Evolutionary conservation across 2,329 filamentous ascomycete species (phyloP).

Genomic region (Tolypocladium nubicola): DNA sequence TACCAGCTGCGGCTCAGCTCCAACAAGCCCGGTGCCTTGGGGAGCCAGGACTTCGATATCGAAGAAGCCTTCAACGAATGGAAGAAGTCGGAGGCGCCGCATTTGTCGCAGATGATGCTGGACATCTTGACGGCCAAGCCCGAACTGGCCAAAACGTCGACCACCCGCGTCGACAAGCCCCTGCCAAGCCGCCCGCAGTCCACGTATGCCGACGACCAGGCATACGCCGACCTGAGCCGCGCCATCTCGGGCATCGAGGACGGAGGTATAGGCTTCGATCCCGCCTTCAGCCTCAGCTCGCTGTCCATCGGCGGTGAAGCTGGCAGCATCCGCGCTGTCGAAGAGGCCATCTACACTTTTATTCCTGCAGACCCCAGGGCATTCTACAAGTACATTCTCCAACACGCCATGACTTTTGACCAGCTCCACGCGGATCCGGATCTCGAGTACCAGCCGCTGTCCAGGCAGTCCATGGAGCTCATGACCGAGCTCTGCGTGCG

Average conservation of each 20-base stretch:
- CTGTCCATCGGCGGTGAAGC: slow-evolving; percentile 50
- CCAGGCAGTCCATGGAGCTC: slow-evolving; percentile 70
- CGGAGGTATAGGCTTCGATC: slow-evolving; percentile 42
- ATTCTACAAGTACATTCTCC: slow-evolving; percentile 74
- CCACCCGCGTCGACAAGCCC: slow-evolving; percentile 44
- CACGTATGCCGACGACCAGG: slow-evolving; percentile 35
- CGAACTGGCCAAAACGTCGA: slow-evolving; percentile 68
- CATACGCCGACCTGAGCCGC: slow-evolving; percentile 42
- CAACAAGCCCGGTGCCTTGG: slow-evolving; percentile 65
- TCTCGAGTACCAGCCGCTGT: slow-evolving; percentile 45
- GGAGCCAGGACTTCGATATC: slow-evolving; percentile 77
- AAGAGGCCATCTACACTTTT: slow-evolving; percentile 70
- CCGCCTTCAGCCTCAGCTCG: slow-evolving; percentile 55
- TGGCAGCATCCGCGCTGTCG: slow-evolving; percentile 41
- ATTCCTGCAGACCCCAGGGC: slow-evolving; percentile 76
- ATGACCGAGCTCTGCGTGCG: slow-evolving; percentile 75
- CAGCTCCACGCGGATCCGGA: slow-evolving; percentile 43
- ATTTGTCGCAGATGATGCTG: slow-evolving; percentile 87
- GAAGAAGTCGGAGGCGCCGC: slow-evolving; percentile 81
- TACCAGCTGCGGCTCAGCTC: slow-evolving; percentile 86
- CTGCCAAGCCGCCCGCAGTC: slow-evolving; percentile 41
- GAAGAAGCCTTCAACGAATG: slow-evolving; percentile 83
- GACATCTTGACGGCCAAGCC: slow-evolving; percentile 81
- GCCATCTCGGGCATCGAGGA: slow-evolving; percentile 37
- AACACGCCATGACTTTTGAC: slow-evolving; percentile 61